Evolutionary conservation across 805 yeast genomes (phyloP), one percentile per base, ranked within the genome.

Genomic region (Monosporozyma unispora): DNA sequence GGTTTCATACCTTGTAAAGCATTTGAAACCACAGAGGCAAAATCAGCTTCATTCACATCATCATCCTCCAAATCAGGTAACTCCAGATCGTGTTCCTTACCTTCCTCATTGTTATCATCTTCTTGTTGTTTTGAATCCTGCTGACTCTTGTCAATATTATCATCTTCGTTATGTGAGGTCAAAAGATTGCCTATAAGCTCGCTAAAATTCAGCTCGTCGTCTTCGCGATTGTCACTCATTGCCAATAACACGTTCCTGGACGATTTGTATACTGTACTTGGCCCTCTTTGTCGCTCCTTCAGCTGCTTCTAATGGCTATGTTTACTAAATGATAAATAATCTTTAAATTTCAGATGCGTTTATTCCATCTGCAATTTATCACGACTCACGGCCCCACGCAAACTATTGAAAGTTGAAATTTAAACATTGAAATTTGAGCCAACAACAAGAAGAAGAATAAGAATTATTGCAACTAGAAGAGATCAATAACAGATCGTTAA

Each of bases 11-110:
- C 51, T 12, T 63, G 61, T 29, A 71, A 69, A 2, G 75, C 75
- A 52, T 63, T 69, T 18, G 70, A 69, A 3, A 70, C 74, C 16
- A 67, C 71, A 19, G 68, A 64, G 19, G 67, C 73, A 25, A 71
- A 51, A 52, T 68, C 72, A 25, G 48, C 49, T 5, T 46, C 48
- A 8, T 28, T 40, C 27, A 57, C 64, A 39, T 66, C 72, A 9
- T 53, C 57, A 16, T 54, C 56, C 6, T 50, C 60, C 38, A 61
- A 57, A 40, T 55, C 56, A 1, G 62, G 64, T n/a, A 59, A 38
- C n/a, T 57, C 57, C 8, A 49, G 49, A 31, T 51, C 52, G 2
- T 46, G 53, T 19, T 31, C 16, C 16, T 31, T 31, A 11, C 14
- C 14, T 7, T 47, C 52, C 42, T 44, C 61, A 31, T 60, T 57